Percentiles rank a stretch among this genome's conserved stretches.
phyloP scores from a whole-genome alignment of 169 alveolate genomes.

The Haemoproteus tartakovskyi region DNA sequence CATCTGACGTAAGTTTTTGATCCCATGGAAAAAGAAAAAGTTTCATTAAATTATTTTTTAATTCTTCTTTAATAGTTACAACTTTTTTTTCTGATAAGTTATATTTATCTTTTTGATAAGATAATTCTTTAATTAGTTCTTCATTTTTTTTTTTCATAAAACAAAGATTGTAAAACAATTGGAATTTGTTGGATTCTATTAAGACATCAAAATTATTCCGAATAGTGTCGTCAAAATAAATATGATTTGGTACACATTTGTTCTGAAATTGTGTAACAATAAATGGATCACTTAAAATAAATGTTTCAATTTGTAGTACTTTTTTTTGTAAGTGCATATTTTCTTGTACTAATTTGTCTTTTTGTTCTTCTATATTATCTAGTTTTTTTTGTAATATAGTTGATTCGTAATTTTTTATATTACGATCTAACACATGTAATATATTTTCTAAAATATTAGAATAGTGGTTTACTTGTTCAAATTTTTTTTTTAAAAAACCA shows the following conservation, averaged over 20 bases:
- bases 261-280: slow-evolving; percentile 44
- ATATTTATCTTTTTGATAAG: slow-evolving; percentile 8
- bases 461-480: slow-evolving; percentile 12
- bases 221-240: no score
- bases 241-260: no score
- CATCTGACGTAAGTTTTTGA: no score
- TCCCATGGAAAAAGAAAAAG: no score
- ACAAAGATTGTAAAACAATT: no score
- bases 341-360: slow-evolving; percentile 13
- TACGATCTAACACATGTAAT: slow-evolving; percentile 4
- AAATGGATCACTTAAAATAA: slow-evolving; percentile 64
- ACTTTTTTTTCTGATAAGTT: slow-evolving; percentile 6
- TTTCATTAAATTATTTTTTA: slow-evolving; percentile 19
- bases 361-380: slow-evolving; percentile 23
- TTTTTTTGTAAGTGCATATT: slow-evolving; percentile 42
- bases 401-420: slow-evolving; percentile 50
- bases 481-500: slow-evolving; percentile 4
- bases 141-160: slow-evolving; percentile 17
- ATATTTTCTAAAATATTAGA: slow-evolving; percentile 28
- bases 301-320: slow-evolving; percentile 56
- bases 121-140: slow-evolving; percentile 20
- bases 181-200: no score
- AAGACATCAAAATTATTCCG: no score
- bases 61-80: slow-evolving; percentile 6
- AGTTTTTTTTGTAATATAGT: slow-evolving; percentile 9